phyloP scores from a whole-genome alignment of 805 yeast species.

The Schwanniomyces pseudopolymorphus region DNA sequence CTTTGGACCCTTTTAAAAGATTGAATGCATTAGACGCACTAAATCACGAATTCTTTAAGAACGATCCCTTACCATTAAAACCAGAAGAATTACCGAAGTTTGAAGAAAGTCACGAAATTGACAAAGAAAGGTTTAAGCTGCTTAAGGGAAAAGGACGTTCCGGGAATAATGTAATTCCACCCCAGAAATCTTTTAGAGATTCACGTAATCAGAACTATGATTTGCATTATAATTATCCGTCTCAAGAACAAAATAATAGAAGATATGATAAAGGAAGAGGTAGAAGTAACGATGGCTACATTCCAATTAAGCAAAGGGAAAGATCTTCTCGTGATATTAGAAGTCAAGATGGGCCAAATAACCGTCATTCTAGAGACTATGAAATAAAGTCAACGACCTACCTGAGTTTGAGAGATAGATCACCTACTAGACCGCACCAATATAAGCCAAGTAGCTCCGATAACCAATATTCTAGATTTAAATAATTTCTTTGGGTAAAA shows the following conservation, averaged over 20 bases:
- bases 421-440: constrained; percentile 4
- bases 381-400: constrained; percentile 1
- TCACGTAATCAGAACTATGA: background rate
- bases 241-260: background rate
- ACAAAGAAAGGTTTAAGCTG: constrained; percentile 57
- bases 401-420: constrained; percentile 7
- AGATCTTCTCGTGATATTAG: constrained; percentile 1
- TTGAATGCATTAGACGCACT: constrained; percentile 79
- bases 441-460: background rate
- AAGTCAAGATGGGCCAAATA: background rate
- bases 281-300: background rate
- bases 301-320: background rate
- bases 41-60: constrained; percentile 64
- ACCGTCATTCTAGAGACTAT: background rate
- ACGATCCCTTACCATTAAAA: constrained; percentile 62
- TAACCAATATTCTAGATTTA: background rate
- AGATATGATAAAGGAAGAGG: background rate
- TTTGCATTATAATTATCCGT: background rate
- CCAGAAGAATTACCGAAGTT: constrained; percentile 60
- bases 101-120: constrained; percentile 89
- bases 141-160: constrained; percentile 21
- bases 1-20: constrained; percentile 70
- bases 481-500: no score
- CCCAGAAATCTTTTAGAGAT: background rate
- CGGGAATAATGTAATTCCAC: background rate